Evolutionary conservation across 495 filamentous ascomycete genomes (phyloP), one percentile per base, ranked within the genome.

Genomic region (Talaromyces thailandensis): DNA sequence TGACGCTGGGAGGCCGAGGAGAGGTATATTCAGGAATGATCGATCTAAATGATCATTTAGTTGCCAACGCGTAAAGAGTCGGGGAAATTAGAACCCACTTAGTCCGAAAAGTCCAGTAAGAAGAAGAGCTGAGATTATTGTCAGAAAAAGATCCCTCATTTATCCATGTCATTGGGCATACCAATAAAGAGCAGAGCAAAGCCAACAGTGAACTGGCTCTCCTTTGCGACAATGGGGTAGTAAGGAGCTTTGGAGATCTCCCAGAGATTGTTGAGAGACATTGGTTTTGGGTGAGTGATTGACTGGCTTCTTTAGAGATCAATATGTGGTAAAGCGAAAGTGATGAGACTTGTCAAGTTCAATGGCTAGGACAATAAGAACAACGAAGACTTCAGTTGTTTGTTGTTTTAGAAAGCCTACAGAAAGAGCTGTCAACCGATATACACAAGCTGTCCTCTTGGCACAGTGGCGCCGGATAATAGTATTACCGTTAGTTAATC

Each of bases 1-100:
- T 56, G 92, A 92, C 63, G 94, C 93, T 55, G 95, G 93, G 51
- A 96, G 66, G 48, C 92, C 94, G 64, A 94, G 77, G n/a, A 92
- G 66, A 26, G 86, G 81, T 56, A 96, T 79, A 71, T 83, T 92
- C 64, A 82, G 70, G 64, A 96, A 71, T n/a, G 92, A 92, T 45
- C 92, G 91, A 75, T 96, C 94, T 97, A 71, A 28, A 18, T 60
- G 35, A 50, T 69, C 16, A 59, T 56, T 64, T 40, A 56, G 35
- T 23, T 23, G 26, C 29, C 16, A 9, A 55, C 25, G 59, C 3
- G 31, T 6, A 24, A 26, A 43, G 16, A 37, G 18, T n/a, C 21
- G 48, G 37, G 23, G 25, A 58, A 69, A 43, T 67, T n/a, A 59
- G 31, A 24, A 78, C 91, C 76, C 75, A 96, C 92, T 94, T 65